Evolutionary conservation across 2,329 filamentous ascomycete species (phyloP).

Genomic region (Penicillium paneum): DNA sequence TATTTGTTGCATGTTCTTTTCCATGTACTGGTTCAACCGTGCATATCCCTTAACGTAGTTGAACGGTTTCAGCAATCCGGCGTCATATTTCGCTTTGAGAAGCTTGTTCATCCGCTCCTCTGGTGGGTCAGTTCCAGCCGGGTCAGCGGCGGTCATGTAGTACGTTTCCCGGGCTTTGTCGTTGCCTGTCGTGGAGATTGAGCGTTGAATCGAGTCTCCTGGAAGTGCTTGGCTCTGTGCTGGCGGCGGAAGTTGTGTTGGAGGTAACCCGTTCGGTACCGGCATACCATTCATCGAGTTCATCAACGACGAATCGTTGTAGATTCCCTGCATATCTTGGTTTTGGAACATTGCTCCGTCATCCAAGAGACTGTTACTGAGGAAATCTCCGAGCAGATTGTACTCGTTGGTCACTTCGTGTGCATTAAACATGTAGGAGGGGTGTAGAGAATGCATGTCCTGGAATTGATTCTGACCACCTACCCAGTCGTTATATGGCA

Average conservation of each 20-base stretch:
- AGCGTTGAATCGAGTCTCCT: conserved; percentile 58
- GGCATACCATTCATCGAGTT: conserved; percentile 42
- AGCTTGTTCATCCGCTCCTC: conserved; percentile 95
- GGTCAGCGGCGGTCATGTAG: conserved; percentile 95
- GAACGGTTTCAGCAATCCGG: conserved; percentile 90
- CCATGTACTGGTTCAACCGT: conserved; percentile 84
- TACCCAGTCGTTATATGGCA: conserved; percentile 82
- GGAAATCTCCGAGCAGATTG: conserved; percentile 92
- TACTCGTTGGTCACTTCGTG: conserved; percentile 96
- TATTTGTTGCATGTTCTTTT: conserved; percentile 74
- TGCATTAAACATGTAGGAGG: conserved; percentile 91
- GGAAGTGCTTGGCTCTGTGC: conserved; percentile 32
- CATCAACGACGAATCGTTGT: conserved; percentile 56
- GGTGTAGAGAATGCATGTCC: conserved; percentile 91
- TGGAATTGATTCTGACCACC: conserved; percentile 77
- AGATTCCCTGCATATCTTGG: conserved; percentile 63
- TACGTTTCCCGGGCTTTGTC: conserved; percentile 76
- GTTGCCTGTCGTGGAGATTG: conserved; percentile 59
- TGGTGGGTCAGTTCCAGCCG: conserved; percentile 78
- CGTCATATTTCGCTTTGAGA: conserved; percentile 92
- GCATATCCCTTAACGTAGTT: conserved; percentile 98
- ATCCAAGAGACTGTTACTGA: conserved; percentile 87
- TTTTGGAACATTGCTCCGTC: conserved; percentile 67
- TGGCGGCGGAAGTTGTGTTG: conserved; percentile 35
- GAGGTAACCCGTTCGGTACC: conserved; percentile 32